Evolutionary conservation across 306 rosid species (phyloP).

Genomic region (Vigna nakashimae): DNA sequence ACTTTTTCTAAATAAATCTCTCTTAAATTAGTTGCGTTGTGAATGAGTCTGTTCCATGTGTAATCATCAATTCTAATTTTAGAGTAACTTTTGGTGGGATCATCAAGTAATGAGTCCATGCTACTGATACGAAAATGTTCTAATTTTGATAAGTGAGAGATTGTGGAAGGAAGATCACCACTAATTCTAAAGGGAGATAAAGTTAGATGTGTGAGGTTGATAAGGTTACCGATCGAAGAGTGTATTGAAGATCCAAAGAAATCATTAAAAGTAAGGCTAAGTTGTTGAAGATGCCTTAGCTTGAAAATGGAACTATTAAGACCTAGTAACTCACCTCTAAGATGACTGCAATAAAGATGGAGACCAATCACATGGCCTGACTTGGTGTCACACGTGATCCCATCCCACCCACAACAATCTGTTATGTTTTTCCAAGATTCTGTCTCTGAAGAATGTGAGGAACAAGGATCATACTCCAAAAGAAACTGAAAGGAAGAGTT

Average conservation of each 20-base stretch:
- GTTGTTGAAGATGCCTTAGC: neutral
- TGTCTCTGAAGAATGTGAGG: too few relatives aligned
- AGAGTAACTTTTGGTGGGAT: too few relatives aligned
- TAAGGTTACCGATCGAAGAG: too few relatives aligned
- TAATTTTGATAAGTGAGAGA: neutral
- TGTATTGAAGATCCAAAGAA: too few relatives aligned
- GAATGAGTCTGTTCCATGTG: neutral
- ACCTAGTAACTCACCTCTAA: neutral
- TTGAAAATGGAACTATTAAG: neutral
- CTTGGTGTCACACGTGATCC: too few relatives aligned
- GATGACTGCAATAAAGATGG: neutral
- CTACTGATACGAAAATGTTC: accelerated
- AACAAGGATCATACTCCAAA: too few relatives aligned
- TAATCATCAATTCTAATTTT: neutral
- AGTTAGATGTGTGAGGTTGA: too few relatives aligned
- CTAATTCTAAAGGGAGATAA: too few relatives aligned
- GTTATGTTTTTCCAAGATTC: too few relatives aligned
- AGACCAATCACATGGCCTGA: neutral
- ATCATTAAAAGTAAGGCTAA: neutral
- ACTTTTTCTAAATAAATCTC: neutral
- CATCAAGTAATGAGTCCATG: too few relatives aligned
- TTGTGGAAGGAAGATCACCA: neutral
- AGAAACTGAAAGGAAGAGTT: too few relatives aligned
- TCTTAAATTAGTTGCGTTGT: neutral
- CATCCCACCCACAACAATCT: too few relatives aligned